These are phyloP conservation scores for Yamadazyma takamatsuzukensis DNA, from an alignment of 805 yeast genomes.

Conservation along the genomic window DNA sequence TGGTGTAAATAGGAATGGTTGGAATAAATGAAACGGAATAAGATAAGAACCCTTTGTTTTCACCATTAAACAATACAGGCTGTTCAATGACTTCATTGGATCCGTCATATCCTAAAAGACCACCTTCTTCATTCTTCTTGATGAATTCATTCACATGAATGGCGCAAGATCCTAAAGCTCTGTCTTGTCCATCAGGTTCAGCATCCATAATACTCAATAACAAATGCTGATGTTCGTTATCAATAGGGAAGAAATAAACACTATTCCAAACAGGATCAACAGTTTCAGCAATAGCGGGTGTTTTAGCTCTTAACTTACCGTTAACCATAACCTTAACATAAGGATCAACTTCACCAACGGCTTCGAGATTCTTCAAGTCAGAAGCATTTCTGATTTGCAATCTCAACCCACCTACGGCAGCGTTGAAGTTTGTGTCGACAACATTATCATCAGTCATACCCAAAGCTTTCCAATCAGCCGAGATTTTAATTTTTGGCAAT, in stretches of 20 bases:
- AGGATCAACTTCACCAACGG: conserved; percentile 74
- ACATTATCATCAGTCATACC: conserved; percentile 48
- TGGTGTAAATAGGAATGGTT: conserved; percentile 57
- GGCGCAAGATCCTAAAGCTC: conserved; percentile 57
- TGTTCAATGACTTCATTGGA: conserved; percentile 42
- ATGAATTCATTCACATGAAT: conserved; percentile 48
- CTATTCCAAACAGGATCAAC: conserved; percentile 58
- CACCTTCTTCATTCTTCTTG: conserved; percentile 45
- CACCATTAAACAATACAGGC: conserved; percentile 37
- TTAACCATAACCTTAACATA: conserved; percentile 58
- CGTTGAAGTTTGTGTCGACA: conserved; percentile 41
- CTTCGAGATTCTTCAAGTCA: conserved; percentile 54
- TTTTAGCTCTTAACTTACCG: conserved; percentile 54
- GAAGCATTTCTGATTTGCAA: conserved; percentile 53
- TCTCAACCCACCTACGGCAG: conserved; percentile 67
- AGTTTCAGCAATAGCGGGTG: conserved; percentile 52
- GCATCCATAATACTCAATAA: conserved; percentile 62
- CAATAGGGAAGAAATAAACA: conserved; percentile 57
- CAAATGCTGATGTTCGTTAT: conserved; percentile 57
- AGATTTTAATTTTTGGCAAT: conserved; percentile 42
- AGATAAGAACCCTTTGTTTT: conserved; percentile 44
- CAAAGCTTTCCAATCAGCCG: conserved; percentile 70
- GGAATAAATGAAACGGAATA: conserved; percentile 67
- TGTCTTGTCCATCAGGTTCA: conserved; percentile 59
- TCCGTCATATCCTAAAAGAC: conserved; percentile 50